Base-by-base conservation (phyloP, 2,329 filamentous ascomycete genomes). In the Davidsoniella eucalypti region DNA sequence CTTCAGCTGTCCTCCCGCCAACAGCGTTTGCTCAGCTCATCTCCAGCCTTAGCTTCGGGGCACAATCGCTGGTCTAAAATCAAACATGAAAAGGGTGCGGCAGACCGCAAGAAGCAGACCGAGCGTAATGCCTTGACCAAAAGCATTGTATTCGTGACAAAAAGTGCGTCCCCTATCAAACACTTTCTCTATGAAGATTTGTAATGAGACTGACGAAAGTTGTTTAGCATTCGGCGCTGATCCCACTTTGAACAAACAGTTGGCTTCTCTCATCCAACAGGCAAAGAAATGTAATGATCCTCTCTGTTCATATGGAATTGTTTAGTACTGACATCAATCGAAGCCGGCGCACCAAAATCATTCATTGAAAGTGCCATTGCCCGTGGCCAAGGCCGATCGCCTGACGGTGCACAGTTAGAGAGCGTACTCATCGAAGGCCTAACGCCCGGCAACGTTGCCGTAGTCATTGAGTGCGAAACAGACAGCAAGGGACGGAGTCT, bases 41-140 rank as follows among this genome's bases (percentile, higher is more conserved):
- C 51, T 1, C 29, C 51, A 5, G 37, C 23, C 23, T 17, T 67
- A 54, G 80, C 82, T 21, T 81, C 83, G 21, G 87, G 87, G 12
- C 87, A 94, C 67, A 94, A 82, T 65, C 84, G 87, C 63, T 98
- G 92, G 92, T 87, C 87, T 52, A 94, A 92, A 60, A 96, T 95
- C 67, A 85, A 82, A 61, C 92, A 96, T 64, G 87, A 92, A 64
- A 98, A 98, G 65, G 87, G 82, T 47, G 85, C 82, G 54, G 83
- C 81, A 52, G 92, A 98, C 64, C 74, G 73, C 53, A 80, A 81
- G 58, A 94, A 88, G 65, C 86, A 79, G 65, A 74, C 73, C 41
- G 72, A 81, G 57, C 80, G 87, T 26, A 76, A 73, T 44, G 64
- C 71, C 42, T 75, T 93, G 58, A 73, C 81, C 18, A 80, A 84